phyloP scores from a whole-genome alignment of 169 alveolate species.

The Eimeria mitis region DNA sequence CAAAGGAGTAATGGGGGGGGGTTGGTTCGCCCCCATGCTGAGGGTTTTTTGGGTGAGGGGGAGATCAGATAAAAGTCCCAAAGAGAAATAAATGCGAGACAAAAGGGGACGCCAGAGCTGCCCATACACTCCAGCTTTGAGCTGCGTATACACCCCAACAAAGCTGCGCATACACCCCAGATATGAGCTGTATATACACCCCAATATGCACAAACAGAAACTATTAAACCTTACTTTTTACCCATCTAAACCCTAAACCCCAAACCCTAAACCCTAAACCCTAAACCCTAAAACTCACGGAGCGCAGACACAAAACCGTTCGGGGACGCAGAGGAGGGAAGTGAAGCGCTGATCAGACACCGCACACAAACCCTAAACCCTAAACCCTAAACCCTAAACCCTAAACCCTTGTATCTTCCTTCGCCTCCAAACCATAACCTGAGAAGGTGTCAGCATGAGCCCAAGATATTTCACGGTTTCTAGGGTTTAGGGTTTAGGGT shows the following conservation, averaged over 20 bases:
- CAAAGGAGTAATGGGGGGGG: not conserved
- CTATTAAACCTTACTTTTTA: not conserved
- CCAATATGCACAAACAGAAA: not conserved
- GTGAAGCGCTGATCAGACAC: not conserved
- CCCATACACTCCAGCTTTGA: not conserved
- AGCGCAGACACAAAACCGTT: not conserved
- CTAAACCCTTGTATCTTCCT: not conserved
- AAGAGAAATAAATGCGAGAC: constrained; percentile 19
- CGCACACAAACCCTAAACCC: constrained; percentile 39
- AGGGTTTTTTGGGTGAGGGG: not conserved
- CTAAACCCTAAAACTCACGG: not conserved
- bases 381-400: constrained; percentile 47
- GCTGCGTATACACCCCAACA: constrained; percentile 11
- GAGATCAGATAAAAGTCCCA: not conserved
- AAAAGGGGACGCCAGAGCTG: not conserved
- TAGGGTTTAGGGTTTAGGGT: constrained; percentile 50
- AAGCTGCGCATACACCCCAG: not conserved
- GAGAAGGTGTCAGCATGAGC: not conserved
- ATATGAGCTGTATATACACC: too few species aligned
- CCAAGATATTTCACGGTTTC: not conserved
- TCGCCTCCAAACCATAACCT: not conserved
- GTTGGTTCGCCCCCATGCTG: too few species aligned
- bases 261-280: constrained; percentile 8
- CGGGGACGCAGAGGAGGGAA: not conserved
- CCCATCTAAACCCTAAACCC: not conserved